Base-by-base conservation (phyloP, 176 grass and related monocot genomes). In the Zoysia japonica region DNA sequence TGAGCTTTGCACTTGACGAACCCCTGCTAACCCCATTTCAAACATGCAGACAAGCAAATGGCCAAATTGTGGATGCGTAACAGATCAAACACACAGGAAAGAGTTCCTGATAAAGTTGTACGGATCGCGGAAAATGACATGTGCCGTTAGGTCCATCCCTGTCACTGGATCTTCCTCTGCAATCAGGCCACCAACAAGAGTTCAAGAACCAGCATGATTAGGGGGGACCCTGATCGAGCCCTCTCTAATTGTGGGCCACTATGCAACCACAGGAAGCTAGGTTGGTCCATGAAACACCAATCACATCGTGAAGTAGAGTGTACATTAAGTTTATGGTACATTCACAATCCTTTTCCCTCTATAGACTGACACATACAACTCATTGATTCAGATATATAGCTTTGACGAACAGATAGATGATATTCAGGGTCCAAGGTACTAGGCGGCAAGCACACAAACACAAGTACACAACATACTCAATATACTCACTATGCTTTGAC, bases 121-220 rank as follows among this genome's bases (percentile, higher is more conserved):
- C 9, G 54, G 75, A 75, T 8, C 28, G 16, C 20, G 46, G 64
- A 80, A 70, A 80, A 66, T 47, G 40, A 41, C 62, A 54, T 75
- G 3, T 68, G 61, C 62, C 48, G 54, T 13, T 84, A 73, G 54
- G 61, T 8, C 39, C 51, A 54, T 83, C 80, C 20, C 47, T 76
- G 19, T 76, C 76, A 80, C 70, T 53, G 61, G 54, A 76, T 82
- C 49, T 64, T 80, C 43, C 74, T 61, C 49, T 84, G 20, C 54
- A 88, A 75, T 72, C 70, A 88, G 68, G 76, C 53, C 86, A 76
- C 81, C 40, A 80, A 88, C 70, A 88, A 84, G 76, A 80, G 86
- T 89, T 82, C 83, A 82, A 81, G 67, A 82, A 41, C 15, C 44
- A 67, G 73, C 71, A 82, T 73, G 49, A 73, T 40, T 60, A 41